These are phyloP conservation scores for Xanthoconium purpureum DNA, from an alignment of 768 basidiomycete species.

Conservation along the genomic window DNA sequence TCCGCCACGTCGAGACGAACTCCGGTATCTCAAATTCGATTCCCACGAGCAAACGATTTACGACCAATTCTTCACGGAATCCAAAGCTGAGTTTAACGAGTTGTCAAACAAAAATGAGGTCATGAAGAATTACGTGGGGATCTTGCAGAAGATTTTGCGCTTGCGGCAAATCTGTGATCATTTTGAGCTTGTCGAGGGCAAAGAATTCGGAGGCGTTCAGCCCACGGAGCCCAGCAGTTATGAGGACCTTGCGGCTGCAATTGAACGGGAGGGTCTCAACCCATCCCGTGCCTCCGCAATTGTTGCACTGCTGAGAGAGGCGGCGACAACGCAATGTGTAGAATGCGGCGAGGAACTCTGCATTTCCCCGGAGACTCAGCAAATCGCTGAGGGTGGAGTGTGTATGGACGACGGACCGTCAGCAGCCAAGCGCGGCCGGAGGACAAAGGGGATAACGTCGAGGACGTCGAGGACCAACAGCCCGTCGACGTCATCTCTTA, in stretches of 20 bases:
- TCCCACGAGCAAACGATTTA: conserved; percentile 82
- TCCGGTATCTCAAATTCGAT: conserved; percentile 82
- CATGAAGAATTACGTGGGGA: conserved; percentile 98
- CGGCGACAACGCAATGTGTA: conserved; percentile 83
- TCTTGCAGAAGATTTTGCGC: conserved; percentile 93
- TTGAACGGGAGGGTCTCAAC: conserved; percentile 77
- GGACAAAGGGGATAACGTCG: conserved; percentile 55
- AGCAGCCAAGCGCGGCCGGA: conserved; percentile 48
- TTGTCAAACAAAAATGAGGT: conserved; percentile 86
- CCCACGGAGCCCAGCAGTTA: conserved; percentile 54
- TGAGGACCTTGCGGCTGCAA: conserved; percentile 75
- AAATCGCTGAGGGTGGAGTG: conserved; percentile 39
- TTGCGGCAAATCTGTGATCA: conserved; percentile 98
- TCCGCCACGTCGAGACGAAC: conserved; percentile 86
- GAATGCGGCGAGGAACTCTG: conserved; percentile 83
- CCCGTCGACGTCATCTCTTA: conserved; percentile 57
- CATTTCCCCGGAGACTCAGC: conserved; percentile 40
- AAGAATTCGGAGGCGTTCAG: conserved; percentile 47
- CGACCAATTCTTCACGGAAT: conserved; percentile 82
- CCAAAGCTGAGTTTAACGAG: conserved; percentile 88
- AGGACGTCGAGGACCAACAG: conserved; percentile 71
- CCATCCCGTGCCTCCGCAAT: conserved; percentile 73
- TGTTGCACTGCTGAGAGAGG: conserved; percentile 80
- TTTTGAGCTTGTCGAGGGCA: conserved; percentile 80
- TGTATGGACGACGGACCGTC: conserved; percentile 51